Conservation (phyloP, 2,329 filamentous ascomycete species). For the Talaromyces sp. region DNA sequence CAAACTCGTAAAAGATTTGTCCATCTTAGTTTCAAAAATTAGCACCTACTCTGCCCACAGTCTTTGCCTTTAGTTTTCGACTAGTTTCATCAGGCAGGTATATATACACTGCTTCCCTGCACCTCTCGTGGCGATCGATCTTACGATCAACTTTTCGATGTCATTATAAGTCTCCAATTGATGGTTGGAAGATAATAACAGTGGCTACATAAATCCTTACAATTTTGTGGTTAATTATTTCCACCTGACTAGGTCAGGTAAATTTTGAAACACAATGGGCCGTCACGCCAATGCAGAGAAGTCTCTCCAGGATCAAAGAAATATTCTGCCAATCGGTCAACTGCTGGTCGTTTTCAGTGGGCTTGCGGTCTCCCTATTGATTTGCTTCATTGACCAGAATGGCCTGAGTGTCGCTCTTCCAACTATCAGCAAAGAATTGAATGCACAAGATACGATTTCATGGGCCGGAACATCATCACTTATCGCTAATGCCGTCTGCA, state of each 20-base stretch:
- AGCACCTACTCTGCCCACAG: constrained; percentile 2
- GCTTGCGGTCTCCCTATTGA: constrained; percentile 52
- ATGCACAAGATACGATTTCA: constrained; percentile 53
- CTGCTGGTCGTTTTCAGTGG: constrained; percentile 49
- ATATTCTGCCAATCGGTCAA: constrained; percentile 53
- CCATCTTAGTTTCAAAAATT: not conserved
- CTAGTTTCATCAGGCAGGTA: not conserved
- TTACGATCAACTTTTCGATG: not conserved
- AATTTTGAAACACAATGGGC: constrained; percentile 1
- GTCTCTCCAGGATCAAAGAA: constrained; percentile 54
- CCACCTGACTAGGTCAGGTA: not conserved
- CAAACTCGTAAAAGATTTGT: not conserved
- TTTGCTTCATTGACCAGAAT: constrained; percentile 58
- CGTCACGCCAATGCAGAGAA: constrained; percentile 42
- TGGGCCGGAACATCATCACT: constrained; percentile 71
- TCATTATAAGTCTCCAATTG: not conserved
- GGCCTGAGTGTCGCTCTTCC: constrained; percentile 54
- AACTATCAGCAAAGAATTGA: constrained; percentile 50
- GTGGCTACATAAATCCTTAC: not conserved
- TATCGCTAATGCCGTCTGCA: constrained; percentile 63
- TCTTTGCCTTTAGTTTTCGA: not conserved
- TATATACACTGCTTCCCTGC: constrained; percentile 7
- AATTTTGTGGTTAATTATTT: not conserved
- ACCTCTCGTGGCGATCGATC: not conserved
- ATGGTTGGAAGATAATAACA: not conserved